Evolutionary conservation across 1,284 basidiomycete species (phyloP).

Genomic region (Irpex sp.): DNA sequence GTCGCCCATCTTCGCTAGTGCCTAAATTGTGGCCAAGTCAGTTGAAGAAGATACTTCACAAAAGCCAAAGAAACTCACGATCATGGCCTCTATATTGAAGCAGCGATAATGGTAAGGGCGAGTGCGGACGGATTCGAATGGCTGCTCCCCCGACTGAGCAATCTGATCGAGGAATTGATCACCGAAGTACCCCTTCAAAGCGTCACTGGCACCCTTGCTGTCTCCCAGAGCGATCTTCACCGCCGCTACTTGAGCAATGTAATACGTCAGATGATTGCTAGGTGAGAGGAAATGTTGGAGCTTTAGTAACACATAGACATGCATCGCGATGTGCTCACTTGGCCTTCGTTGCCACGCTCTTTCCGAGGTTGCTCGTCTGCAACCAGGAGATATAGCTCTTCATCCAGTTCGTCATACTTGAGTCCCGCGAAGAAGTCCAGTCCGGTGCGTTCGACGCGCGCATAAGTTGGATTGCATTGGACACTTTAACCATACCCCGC

Average conservation of each 20-base stretch:
- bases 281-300: neutral
- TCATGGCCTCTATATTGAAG: slow-evolving; percentile 67
- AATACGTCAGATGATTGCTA: slow-evolving; percentile 64
- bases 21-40: slow-evolving; percentile 25
- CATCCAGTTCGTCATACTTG: slow-evolving; percentile 46
- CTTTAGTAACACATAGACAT: too few species aligned
- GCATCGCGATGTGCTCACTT: slow-evolving; percentile 40
- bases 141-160: slow-evolving; percentile 47
- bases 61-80: slow-evolving; percentile 38
- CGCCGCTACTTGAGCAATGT: slow-evolving; percentile 36
- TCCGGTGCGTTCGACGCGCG: slow-evolving; percentile 44
- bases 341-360: slow-evolving; percentile 42
- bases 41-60: slow-evolving; percentile 1
- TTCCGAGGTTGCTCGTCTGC: slow-evolving; percentile 43
- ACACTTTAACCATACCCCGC: slow-evolving; percentile 59
- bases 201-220: slow-evolving; percentile 33
- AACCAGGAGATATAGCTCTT: slow-evolving; percentile 55
- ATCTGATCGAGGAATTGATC: slow-evolving; percentile 49
- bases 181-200: slow-evolving; percentile 43
- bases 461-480: slow-evolving; percentile 54
- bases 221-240: slow-evolving; percentile 37
- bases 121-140: slow-evolving; percentile 18
- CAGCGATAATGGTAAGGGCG: slow-evolving; percentile 37
- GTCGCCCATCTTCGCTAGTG: slow-evolving; percentile 54
- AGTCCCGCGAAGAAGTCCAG: slow-evolving; percentile 56